These are phyloP conservation scores for Salicornia ramosissima DNA, from an alignment of 148 eudicot genomes.

Conservation along the genomic window DNA sequence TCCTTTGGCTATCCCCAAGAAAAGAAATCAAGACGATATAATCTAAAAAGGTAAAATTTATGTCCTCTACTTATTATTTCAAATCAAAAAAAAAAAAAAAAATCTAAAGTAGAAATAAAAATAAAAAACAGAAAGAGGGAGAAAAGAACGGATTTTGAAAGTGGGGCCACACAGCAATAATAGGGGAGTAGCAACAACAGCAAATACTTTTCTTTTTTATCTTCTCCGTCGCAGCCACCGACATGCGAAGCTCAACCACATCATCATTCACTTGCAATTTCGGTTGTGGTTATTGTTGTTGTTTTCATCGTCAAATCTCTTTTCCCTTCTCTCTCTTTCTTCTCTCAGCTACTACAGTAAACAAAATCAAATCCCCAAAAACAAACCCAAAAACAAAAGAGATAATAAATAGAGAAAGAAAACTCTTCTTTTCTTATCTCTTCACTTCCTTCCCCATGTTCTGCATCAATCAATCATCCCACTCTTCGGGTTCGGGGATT, in stretches of 20 bases:
- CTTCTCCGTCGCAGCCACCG: slow-evolving; percentile 25
- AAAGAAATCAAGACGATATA: background rate
- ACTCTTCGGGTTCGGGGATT: slow-evolving; percentile 60
- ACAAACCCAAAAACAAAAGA: no score
- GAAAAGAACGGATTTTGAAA: background rate
- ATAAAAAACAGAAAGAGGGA: background rate
- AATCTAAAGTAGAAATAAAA: background rate
- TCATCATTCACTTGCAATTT: background rate
- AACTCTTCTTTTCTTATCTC: slow-evolving; percentile 12
- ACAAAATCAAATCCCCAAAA: background rate
- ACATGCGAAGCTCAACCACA: background rate
- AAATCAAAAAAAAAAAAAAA: background rate
- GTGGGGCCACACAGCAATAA: slow-evolving; percentile 12
- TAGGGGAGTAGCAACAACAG: background rate
- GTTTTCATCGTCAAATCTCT: background rate
- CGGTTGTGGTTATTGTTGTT: background rate
- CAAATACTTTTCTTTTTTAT: background rate
- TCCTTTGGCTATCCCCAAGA: background rate
- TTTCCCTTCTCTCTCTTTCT: background rate
- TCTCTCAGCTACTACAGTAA: background rate
- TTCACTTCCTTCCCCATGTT: background rate
- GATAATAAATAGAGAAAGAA: background rate
- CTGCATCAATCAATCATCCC: slow-evolving; percentile 7
- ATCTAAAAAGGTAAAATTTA: background rate
- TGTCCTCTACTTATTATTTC: no score